A percentile compares a stretch with the other conserved stretches of the same genome.
Evolutionary conservation across 441 rosid species (phyloP).

Genomic region (Lepidium campestre): DNA sequence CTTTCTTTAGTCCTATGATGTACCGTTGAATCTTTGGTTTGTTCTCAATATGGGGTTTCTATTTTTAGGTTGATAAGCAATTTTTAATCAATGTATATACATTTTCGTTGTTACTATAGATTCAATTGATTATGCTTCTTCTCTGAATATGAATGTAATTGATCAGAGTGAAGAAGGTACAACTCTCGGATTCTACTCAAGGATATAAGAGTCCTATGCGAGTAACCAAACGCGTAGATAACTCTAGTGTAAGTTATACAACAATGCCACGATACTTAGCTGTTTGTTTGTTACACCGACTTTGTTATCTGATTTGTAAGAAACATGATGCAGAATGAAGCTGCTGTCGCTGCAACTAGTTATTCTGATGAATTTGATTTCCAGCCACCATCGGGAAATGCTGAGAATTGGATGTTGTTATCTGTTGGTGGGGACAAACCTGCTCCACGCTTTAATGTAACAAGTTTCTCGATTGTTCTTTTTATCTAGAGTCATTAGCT

Average conservation of each 20-base stretch:
- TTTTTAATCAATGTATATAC: neutral
- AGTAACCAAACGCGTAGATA: slow-evolving; percentile 49
- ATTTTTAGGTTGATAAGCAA: slow-evolving; percentile 6
- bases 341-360: slow-evolving; percentile 38
- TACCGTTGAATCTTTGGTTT: neutral
- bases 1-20: slow-evolving; percentile 5
- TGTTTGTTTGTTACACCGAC: neutral
- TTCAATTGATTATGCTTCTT: neutral
- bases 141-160: slow-evolving; percentile 20
- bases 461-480: neutral
- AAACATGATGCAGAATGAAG: slow-evolving; percentile 42
- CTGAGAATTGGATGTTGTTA: slow-evolving; percentile 84
- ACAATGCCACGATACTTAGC: too few species aligned
- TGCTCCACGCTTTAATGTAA: slow-evolving; percentile 76
- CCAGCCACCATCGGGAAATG: slow-evolving; percentile 42
- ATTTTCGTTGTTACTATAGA: neutral
- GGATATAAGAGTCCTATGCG: slow-evolving; percentile 74
- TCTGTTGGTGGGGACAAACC: slow-evolving; percentile 81
- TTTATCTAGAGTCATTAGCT: neutral
- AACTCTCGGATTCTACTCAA: slow-evolving; percentile 74
- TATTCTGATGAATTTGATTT: slow-evolving; percentile 48
- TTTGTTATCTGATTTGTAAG: slow-evolving; percentile 17
- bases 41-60: neutral
- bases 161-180: slow-evolving; percentile 86
- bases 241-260: slow-evolving; percentile 41